A percentile compares a stretch with the other conserved stretches of the same genome.
Evolutionary conservation across 208 protist species (phyloP).

Genomic region (Wallacemonas sp.): DNA sequence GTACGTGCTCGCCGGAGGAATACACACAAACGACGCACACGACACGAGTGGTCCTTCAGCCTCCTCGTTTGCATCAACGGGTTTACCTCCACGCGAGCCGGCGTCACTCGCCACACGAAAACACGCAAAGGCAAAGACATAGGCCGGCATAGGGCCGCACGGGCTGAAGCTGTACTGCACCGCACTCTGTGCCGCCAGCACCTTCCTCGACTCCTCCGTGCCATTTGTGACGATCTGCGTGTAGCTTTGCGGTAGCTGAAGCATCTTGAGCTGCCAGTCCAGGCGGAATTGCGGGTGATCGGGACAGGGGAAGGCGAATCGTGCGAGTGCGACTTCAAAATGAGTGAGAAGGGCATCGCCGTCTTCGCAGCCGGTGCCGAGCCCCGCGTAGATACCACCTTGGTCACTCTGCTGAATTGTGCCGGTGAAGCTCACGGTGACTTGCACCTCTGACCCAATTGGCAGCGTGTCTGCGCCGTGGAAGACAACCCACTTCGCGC

Average conservation of each 20-base stretch:
- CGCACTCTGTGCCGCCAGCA: conserved; percentile 19
- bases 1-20: background rate
- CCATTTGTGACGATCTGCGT: conserved; percentile 42
- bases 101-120: no score
- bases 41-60: background rate
- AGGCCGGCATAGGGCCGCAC: conserved; percentile 67
- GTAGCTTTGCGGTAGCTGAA: conserved; percentile 51
- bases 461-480: conserved; percentile 34
- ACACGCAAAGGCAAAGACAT: conserved; percentile 66
- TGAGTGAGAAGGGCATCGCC: conserved; percentile 61
- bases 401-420: conserved; percentile 46
- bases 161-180: conserved; percentile 37
- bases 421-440: conserved; percentile 50
- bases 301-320: conserved; percentile 79
- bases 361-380: no score
- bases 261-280: conserved; percentile 47
- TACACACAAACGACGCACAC: background rate
- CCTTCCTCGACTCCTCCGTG: conserved; percentile 21
- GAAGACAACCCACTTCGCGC: conserved; percentile 63
- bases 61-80: conserved; percentile 1
- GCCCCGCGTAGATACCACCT: conserved; percentile 52
- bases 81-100: no score
- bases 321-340: conserved; percentile 80
- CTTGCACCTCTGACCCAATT: conserved; percentile 38
- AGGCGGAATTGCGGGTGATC: conserved; percentile 76